phyloP scores from a whole-genome alignment of 495 filamentous ascomycete genomes.

The Neurospora cerealis region DNA sequence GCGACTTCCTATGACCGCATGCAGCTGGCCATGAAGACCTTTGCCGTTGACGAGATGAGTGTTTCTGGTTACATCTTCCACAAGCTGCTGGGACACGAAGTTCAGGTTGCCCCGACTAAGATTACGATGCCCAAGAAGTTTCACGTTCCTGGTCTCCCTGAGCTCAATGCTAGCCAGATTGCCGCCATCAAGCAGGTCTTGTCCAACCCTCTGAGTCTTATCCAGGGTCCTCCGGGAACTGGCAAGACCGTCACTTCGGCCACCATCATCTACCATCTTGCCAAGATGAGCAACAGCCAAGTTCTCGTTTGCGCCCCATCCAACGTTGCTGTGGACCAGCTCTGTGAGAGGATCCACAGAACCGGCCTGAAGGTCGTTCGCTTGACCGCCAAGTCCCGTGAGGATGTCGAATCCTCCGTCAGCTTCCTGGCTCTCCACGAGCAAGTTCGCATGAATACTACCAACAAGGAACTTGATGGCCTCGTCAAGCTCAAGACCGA shows the following conservation, averaged over 20 bases:
- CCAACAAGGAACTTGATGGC: slow-evolving; percentile 85
- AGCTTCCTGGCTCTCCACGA: slow-evolving; percentile 91
- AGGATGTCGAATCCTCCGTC: slow-evolving; percentile 96
- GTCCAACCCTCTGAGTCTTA: slow-evolving; percentile 85
- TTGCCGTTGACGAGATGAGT: slow-evolving; percentile 96
- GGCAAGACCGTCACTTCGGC: slow-evolving; percentile 99
- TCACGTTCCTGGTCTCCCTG: slow-evolving; percentile 88
- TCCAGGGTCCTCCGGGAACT: slow-evolving; percentile 93
- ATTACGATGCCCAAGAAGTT: slow-evolving; percentile 94
- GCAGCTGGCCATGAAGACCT: slow-evolving; percentile 99
- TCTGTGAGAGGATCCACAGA: slow-evolving; percentile 93
- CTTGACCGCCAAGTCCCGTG: slow-evolving; percentile 93
- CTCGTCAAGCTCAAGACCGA: slow-evolving; percentile 86
- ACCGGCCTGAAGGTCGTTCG: slow-evolving; percentile 96
- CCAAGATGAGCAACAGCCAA: slow-evolving; percentile 89
- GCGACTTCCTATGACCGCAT: slow-evolving; percentile 98
- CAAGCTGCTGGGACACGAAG: slow-evolving; percentile 90
- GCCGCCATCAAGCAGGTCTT: slow-evolving; percentile 94
- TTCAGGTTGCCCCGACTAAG: slow-evolving; percentile 93
- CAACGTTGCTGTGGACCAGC: slow-evolving; percentile 97
- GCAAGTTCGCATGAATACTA: slow-evolving; percentile 95
- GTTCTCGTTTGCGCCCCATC: slow-evolving; percentile 96
- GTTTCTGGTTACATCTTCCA: slow-evolving; percentile 99
- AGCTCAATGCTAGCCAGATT: slow-evolving; percentile 93
- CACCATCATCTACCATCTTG: slow-evolving; percentile 95